Conservation (phyloP, 1,284 basidiomycete species). For the Omphalotus olearius region DNA sequence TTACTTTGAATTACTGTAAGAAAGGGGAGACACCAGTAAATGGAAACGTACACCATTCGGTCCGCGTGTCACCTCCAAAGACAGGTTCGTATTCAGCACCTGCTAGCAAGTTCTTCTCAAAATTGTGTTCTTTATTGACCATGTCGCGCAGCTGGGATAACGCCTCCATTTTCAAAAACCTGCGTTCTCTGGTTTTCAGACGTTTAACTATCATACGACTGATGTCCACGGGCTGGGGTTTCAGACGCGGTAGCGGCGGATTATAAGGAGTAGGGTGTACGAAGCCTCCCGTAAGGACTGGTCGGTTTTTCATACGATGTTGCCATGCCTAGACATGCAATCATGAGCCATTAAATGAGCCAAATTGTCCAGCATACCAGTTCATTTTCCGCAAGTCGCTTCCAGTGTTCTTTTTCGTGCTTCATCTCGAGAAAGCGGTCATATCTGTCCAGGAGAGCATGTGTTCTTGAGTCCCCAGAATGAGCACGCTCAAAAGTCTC, state of each 20-base stretch:
- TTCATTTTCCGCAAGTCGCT: constrained; percentile 42
- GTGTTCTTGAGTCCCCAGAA: constrained; percentile 44
- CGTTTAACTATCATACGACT: constrained; percentile 67
- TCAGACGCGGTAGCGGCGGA: constrained; percentile 69
- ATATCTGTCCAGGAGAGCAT: constrained; percentile 49
- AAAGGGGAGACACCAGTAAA: background rate
- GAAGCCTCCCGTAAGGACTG: constrained; percentile 66
- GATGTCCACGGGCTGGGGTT: constrained; percentile 69
- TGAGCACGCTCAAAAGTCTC: constrained; percentile 52
- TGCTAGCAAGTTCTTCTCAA: constrained; percentile 42
- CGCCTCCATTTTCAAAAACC: constrained; percentile 30
- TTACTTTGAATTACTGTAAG: constrained; percentile 17
- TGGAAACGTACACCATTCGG: constrained; percentile 39
- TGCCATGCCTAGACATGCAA: constrained; percentile 40
- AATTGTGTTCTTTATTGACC: constrained; percentile 47
- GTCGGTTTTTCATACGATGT: constrained; percentile 44
- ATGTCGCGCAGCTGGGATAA: constrained; percentile 38
- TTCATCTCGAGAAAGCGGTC: constrained; percentile 49
- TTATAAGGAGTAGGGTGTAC: constrained; percentile 60
- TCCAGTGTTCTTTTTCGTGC: constrained; percentile 44
- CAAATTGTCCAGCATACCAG: constrained; percentile 34
- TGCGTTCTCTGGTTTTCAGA: constrained; percentile 40
- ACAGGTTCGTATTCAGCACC: constrained; percentile 8
- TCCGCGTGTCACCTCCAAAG: constrained; percentile 15
- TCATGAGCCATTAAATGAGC: no score